Base-by-base conservation (phyloP, 257 asterid species). In the Cordia subcordata region DNA sequence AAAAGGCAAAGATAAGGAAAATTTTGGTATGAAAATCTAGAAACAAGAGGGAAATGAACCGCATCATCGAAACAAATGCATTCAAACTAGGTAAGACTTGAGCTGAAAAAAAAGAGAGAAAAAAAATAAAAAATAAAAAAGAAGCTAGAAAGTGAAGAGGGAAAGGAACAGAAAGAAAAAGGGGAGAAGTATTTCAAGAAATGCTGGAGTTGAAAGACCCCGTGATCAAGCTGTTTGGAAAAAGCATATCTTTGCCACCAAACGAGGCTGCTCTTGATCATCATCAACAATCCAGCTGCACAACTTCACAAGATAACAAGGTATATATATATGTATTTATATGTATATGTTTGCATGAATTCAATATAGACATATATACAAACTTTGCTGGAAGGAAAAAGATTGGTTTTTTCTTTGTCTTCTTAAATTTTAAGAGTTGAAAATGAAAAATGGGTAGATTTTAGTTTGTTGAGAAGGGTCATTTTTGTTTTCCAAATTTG, bases 161-260 rank as follows among this genome's bases (percentile, higher is more conserved):
- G 15, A 42, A 42, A 42, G 10, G 47, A 42, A 15, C 23, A 60
- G 18, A 8, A 57, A 15, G 49, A 32, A 32, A 39, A 56, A 49
- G 42, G 20, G 13, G 5, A 45, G 20, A 53, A 11, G 10, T 37
- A 11, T 40, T 22, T 20, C 63, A 39, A 63, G 75, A 61, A 27
- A 83, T 86, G 95, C 78, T 84, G 66, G 83, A 70, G 71, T 63
- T 72, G 64, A 74, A 63, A 62, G 87, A 79, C 55, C 70, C 74
- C 60, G 72, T 69, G 45, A 82, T 88, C 40, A 88, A 83, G 77
- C 85, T 88, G 55, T 89, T 89, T 47, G 96, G 96, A 47, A 75
- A 83, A 79, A 89, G 87, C 61, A 89, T 89, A 59, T 57, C 54
- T 69, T 64, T 77, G 65, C 63, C 65, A 13, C 79, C 63, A 13